A percentile compares a stretch with the other conserved stretches of the same genome.
Conservation (phyloP, 441 rosid genomes). For the Manihot esculenta region DNA sequence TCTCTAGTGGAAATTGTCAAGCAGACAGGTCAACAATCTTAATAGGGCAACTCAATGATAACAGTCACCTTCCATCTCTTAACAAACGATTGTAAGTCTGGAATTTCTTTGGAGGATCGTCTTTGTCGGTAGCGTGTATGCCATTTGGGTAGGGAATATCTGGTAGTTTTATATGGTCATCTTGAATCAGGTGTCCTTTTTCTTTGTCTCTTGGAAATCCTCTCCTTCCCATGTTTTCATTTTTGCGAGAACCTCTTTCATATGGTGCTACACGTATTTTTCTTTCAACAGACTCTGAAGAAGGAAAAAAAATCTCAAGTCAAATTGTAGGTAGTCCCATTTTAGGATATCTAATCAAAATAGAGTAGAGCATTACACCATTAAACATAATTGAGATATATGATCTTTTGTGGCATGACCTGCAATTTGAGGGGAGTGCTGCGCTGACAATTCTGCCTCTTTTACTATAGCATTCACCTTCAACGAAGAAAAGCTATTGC, state of each 20-base stretch:
- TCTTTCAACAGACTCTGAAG: slow-evolving; percentile 44
- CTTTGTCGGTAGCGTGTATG: slow-evolving; percentile 33
- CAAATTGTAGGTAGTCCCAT: slow-evolving; percentile 8
- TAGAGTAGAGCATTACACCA: slow-evolving; percentile 7
- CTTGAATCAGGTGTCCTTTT: slow-evolving; percentile 37
- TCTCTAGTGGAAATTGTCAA: slow-evolving; percentile 10
- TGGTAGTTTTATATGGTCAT: slow-evolving; percentile 32
- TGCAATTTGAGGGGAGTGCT: slow-evolving; percentile 38
- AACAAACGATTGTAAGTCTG: slow-evolving; percentile 57
- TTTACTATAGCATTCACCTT: slow-evolving; percentile 36
- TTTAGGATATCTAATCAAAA: neutral
- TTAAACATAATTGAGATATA: slow-evolving; percentile 10
- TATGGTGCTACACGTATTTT: slow-evolving; percentile 30
- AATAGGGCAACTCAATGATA: slow-evolving; percentile 17
- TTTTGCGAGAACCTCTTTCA: slow-evolving; percentile 35
- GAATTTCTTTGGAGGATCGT: slow-evolving; percentile 32
- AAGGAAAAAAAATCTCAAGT: slow-evolving; percentile 12
- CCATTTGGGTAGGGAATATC: slow-evolving; percentile 38
- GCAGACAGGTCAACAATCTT: slow-evolving; percentile 17
- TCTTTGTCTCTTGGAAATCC: slow-evolving; percentile 35
- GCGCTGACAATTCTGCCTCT: slow-evolving; percentile 35
- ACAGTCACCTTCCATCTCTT: slow-evolving; percentile 65
- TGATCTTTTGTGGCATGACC: slow-evolving; percentile 43
- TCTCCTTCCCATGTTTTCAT: slow-evolving; percentile 23
- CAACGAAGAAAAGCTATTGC: slow-evolving; percentile 42